Base-by-base conservation (phyloP, 2,329 filamentous ascomycete species). In the Fusarium guadeloupense region DNA sequence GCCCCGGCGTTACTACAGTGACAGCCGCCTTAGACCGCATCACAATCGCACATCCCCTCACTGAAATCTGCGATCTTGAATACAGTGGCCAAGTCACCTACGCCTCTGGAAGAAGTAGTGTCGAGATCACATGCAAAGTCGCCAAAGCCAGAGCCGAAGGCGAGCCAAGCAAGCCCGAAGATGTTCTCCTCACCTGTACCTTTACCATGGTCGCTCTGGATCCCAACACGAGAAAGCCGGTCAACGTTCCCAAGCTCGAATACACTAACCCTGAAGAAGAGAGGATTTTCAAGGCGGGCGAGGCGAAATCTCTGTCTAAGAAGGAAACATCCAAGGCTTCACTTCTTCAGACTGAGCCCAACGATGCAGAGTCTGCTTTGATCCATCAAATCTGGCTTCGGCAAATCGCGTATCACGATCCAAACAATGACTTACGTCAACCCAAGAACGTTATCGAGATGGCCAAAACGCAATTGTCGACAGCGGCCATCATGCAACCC, bases 31-130 rank as follows among this genome's bases (percentile, higher is more conserved):
- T 83, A 14, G 80, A 83, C 55, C 75, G 81, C 10, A 82, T 83
- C 69, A 80, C 76, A 8, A 80, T 93, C 64, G 84, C 90, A 41
- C 85, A 90, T 55, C 89, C 89, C 1, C 78, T 93, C 20, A 89
- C 85, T 31, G 89, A 92, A 68, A 91, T 93, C 48, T 92, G 89
- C 64, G 90, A 93, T 72, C 83, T 93, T 9, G 87, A 93, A 69
- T 83, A 92, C 33, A 90, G 87, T 37, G 81, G 81, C 4, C 78
- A 79, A 54, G 80, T 81, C 9, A 81, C 89, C 0, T 92, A 91
- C 71, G 89, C 89, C 0, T 89, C 89, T 1, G 89, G 90, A 0
- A 77, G 89, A 53, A 90, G 86, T 56, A 91, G 88, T 70, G 85
- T 91, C 74, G 89, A 92, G 66, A 87, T 92, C 9, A 90, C 89